Evolutionary conservation across 768 basidiomycete genomes (phyloP).

Genomic region (Serendipita indica): DNA sequence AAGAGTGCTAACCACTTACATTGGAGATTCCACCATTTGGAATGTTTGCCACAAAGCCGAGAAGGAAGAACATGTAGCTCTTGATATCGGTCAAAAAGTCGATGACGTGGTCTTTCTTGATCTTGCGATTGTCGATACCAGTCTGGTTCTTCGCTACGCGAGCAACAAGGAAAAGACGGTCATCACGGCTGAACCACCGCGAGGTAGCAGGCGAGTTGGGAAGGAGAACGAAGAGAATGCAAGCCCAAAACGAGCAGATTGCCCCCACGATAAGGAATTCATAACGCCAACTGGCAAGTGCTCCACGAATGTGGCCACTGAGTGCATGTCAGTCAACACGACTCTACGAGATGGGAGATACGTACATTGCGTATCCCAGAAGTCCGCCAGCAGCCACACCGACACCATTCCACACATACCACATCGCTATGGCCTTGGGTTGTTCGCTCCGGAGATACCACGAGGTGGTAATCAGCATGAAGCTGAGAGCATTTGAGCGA

Average conservation of each 20-base stretch:
- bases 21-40: conserved; percentile 21
- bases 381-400: conserved; percentile 29
- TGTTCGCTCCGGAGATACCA: conserved; percentile 30
- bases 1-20: not conserved
- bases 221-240: conserved; percentile 20
- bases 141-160: conserved; percentile 24
- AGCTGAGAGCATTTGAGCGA: conserved; percentile 13
- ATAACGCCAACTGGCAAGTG: conserved; percentile 23
- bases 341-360: conserved; percentile 2
- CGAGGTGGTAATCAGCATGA: conserved; percentile 26
- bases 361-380: conserved; percentile 24
- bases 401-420: conserved; percentile 29
- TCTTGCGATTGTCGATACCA: conserved; percentile 21
- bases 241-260: conserved; percentile 21
- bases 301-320: conserved; percentile 19
- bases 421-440: conserved; percentile 24
- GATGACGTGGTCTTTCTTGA: conserved; percentile 22
- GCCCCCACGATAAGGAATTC: conserved; percentile 25
- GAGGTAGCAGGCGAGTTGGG: conserved; percentile 23
- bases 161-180: conserved; percentile 23
- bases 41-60: conserved; percentile 22
- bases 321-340: not conserved
- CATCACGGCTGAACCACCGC: conserved; percentile 22
- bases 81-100: conserved; percentile 23
- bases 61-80: conserved; percentile 22